phyloP scores from a whole-genome alignment of 2,329 filamentous ascomycete species.

The Phyllosticta paracitricarpa region DNA sequence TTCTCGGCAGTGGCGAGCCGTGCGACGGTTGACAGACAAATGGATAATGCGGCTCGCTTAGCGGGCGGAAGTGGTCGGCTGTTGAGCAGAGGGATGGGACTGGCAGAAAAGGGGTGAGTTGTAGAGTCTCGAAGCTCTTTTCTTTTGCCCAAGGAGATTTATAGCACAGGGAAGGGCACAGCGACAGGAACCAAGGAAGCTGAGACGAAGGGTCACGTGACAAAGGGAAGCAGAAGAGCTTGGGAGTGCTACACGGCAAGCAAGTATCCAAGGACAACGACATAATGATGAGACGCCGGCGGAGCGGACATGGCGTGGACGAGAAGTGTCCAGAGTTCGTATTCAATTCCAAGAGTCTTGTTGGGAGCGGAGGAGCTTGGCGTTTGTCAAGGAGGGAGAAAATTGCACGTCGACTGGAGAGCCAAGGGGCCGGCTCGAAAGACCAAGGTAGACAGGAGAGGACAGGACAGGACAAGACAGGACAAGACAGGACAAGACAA shows the following conservation, averaged over 20 bases:
- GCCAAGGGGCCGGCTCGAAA: neutral
- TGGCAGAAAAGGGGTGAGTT: neutral
- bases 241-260: neutral
- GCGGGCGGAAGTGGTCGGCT: neutral
- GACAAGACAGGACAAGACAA: neutral
- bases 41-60: neutral
- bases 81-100: neutral
- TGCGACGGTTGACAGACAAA: neutral
- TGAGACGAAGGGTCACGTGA: neutral
- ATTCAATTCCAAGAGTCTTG: neutral
- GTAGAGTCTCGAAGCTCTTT: neutral
- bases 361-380: neutral
- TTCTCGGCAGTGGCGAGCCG: neutral
- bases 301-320: neutral
- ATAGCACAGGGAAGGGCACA: neutral
- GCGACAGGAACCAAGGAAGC: neutral
- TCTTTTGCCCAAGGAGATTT: too few species aligned
- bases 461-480: too few species aligned
- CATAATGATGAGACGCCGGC: neutral
- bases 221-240: neutral
- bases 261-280: neutral
- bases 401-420: neutral
- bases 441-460: too few species aligned
- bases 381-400: neutral
- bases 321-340: neutral